phyloP scores from a whole-genome alignment of 305 asterid genomes.

The Fraxinus angustifolia region DNA sequence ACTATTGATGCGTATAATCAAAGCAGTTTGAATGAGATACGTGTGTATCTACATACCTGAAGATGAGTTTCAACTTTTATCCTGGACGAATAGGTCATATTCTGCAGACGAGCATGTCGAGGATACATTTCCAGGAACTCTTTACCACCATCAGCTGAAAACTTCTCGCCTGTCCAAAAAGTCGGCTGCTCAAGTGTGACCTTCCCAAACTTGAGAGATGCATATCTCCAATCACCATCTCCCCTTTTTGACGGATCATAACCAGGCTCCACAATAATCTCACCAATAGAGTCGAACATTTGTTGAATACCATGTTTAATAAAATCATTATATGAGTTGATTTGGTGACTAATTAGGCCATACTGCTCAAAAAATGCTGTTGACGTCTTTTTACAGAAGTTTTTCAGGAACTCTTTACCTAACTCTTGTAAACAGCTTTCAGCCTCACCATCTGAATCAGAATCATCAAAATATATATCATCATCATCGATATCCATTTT shows the following conservation, averaged over 20 bases:
- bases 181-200: conserved; percentile 64
- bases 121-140: conserved; percentile 55
- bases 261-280: conserved; percentile 66
- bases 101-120: conserved; percentile 87
- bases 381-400: conserved; percentile 65
- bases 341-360: conserved; percentile 83
- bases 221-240: conserved; percentile 80
- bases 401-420: conserved; percentile 39
- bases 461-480: conserved; percentile 37
- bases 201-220: conserved; percentile 70
- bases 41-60: conserved; percentile 42
- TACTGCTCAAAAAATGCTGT: conserved; percentile 66
- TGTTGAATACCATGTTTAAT: conserved; percentile 61
- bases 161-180: conserved; percentile 62
- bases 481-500: conserved; percentile 56
- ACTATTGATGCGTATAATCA: background rate
- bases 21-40: background rate
- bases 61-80: conserved; percentile 57
- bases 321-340: conserved; percentile 81
- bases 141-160: conserved; percentile 44
- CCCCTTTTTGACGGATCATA: conserved; percentile 80
- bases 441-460: conserved; percentile 58
- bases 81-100: conserved; percentile 81
- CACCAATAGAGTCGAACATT: conserved; percentile 77
- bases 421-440: conserved; percentile 43